Conservation (phyloP, 192 early-diverging fungal species). For the Coemansia sp. region DNA sequence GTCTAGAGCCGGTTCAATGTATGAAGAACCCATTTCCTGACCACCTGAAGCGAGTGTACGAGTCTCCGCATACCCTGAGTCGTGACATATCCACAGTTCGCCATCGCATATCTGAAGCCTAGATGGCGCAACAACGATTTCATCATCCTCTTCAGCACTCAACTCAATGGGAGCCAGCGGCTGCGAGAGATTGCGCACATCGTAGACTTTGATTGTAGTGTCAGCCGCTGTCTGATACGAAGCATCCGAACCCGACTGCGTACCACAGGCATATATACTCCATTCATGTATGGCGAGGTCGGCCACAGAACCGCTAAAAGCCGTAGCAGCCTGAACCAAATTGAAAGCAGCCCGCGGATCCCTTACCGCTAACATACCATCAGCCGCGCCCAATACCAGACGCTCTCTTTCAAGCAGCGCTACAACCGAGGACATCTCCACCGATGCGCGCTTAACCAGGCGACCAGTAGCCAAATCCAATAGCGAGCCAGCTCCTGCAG, state of each 20-base stretch:
- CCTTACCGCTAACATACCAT: conserved; percentile 27
- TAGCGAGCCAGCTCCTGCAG: conserved; percentile 37
- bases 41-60: conserved; percentile 1
- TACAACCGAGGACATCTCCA: conserved; percentile 24
- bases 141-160: conserved; percentile 1
- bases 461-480: conserved; percentile 26
- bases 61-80: conserved; percentile 28
- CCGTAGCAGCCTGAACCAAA: conserved; percentile 10
- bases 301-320: conserved; percentile 17
- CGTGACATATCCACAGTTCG: conserved; percentile 31
- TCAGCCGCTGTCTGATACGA: conserved; percentile 14
- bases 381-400: conserved; percentile 25
- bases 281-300: conserved; percentile 13
- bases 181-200: conserved; percentile 27
- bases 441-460: conserved; percentile 11
- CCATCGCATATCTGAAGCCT: conserved; percentile 41
- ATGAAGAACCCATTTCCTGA: not conserved
- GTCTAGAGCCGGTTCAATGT: conserved; percentile 44
- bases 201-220: conserved; percentile 25
- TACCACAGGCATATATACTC: conserved; percentile 27
- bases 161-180: conserved; percentile 15
- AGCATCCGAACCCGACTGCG: not conserved
- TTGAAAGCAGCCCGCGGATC: conserved; percentile 27
- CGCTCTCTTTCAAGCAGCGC: not conserved
- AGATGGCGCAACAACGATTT: conserved; percentile 15